Evolutionary conservation across 371 early-diverging fungal genomes (phyloP), one percentile per base, ranked within the genome.

Genomic region (Zopfochytrium polystomum): DNA sequence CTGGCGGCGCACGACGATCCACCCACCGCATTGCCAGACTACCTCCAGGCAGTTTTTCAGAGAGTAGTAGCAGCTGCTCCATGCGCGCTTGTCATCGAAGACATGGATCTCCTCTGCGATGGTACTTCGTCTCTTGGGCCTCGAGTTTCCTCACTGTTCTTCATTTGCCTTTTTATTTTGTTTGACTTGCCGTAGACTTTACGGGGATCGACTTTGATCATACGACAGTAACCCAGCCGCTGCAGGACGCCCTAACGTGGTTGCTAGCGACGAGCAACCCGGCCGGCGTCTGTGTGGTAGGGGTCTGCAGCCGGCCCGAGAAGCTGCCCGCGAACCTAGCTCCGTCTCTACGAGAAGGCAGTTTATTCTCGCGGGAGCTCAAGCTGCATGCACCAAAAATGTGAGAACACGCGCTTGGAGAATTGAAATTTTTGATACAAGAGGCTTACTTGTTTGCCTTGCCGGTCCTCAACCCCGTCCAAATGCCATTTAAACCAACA

Each of bases 21-120:
- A 0, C 26, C 46, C 11, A 29, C 52, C 9, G 27, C 6, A 26
- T 23, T 31, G 31, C 20, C 46, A 20, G 23, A 26, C 22, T 51
- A 55, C n/a, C 72, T 67, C 1, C 32, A 43, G 2, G 47, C 43
- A 34, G 65, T 62, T 44, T 51, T 67, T 25, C 58, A 62, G 38
- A 55, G 54, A 23, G 73, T 69, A 1, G 5, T 31, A n/a, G n/a
- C 62, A 18, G 25, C 58, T 0, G 60, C 69, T 6, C 73, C 73
- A 13, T 32, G 62, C 1, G 61, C 67, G 5, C 45, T 73, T 7
- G 42, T 69, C 7, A 4, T 73, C 25, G 73, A 73, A 3, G 66
- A 61, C 11, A 20, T 69, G 4, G 62, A 68, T n/a, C n/a, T 67
- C 1, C 46, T 73, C 23, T 23, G n/a, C n/a, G 49, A 52, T 15